A percentile compares a stretch with the other conserved stretches of the same genome.
Conservation (phyloP, 345 rosid species). For the Heritiera fomes region DNA sequence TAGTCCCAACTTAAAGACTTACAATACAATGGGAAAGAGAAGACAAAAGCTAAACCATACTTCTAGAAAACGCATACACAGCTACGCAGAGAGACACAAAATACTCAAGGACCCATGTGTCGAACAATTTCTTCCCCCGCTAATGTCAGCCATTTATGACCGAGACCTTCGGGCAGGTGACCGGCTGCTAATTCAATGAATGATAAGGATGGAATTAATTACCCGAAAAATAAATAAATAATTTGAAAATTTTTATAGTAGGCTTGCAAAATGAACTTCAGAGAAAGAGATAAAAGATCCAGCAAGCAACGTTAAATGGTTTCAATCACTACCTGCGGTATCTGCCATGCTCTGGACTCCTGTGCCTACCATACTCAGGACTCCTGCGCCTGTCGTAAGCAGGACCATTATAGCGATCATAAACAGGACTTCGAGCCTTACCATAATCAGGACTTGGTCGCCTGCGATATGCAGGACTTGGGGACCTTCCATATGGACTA, state of each 20-base stretch:
- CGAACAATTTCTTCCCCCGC: not conserved
- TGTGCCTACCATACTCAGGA: constrained; percentile 43
- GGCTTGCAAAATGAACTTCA: not conserved
- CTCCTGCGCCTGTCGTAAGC: constrained; percentile 50
- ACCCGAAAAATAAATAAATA: not conserved
- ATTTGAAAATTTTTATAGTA: not conserved
- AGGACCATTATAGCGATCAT: constrained; percentile 65
- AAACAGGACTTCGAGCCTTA: constrained; percentile 67
- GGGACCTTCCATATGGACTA: constrained; percentile 59
- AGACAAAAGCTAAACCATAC: not conserved
- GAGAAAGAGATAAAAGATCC: not conserved
- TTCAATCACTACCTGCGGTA: constrained; percentile 60
- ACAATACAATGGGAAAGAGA: not conserved
- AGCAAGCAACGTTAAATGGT: not conserved
- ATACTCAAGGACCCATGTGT: not conserved
- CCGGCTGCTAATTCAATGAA: constrained; percentile 42
- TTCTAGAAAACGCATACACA: not conserved
- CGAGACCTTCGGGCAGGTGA: constrained; percentile 68
- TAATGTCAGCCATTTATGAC: constrained; percentile 31
- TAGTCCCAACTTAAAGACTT: not conserved
- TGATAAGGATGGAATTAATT: not conserved
- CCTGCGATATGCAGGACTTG: constrained; percentile 64
- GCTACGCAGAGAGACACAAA: not conserved
- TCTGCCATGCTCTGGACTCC: constrained; percentile 54
- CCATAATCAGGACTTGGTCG: constrained; percentile 86